These are phyloP conservation scores for Tricholoma flavovirens DNA, from an alignment of 768 basidiomycete genomes.

Conservation along the genomic window DNA sequence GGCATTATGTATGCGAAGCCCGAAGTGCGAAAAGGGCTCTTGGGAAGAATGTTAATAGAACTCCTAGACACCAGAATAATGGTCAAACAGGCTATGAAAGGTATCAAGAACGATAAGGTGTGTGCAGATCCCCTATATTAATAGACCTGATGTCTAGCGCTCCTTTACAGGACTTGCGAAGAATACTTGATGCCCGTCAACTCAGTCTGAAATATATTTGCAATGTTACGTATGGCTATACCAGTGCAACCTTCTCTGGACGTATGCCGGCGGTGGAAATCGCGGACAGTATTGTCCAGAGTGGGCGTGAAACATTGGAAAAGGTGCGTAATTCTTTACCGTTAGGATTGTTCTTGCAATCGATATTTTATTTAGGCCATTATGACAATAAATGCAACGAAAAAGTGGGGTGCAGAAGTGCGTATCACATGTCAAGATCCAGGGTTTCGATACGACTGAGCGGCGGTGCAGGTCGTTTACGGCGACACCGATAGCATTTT, in stretches of 20 bases:
- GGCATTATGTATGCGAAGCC: conserved; percentile 93
- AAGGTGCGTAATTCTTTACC: conserved; percentile 44
- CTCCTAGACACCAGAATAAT: conserved; percentile 93
- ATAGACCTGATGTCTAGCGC: not conserved
- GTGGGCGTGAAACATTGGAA: conserved; percentile 90
- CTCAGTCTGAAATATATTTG: conserved; percentile 91
- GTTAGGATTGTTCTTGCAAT: not conserved
- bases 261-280: conserved; percentile 98
- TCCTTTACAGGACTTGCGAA: conserved; percentile 52
- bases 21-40: conserved; percentile 73
- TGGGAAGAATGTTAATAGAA: conserved; percentile 90
- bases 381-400: conserved; percentile 62
- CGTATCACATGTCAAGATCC: not conserved
- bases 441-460: conserved; percentile 4
- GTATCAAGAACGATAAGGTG: conserved; percentile 69
- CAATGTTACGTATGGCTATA: conserved; percentile 96
- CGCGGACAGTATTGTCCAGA: conserved; percentile 97
- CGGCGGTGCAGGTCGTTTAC: conserved; percentile 65
- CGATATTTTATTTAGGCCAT: conserved; percentile 59
- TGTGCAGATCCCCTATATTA: not conserved
- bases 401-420: conserved; percentile 80
- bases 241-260: conserved; percentile 89
- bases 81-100: conserved; percentile 97
- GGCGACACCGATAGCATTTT: conserved; percentile 98
- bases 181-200: conserved; percentile 86